phyloP scores from a whole-genome alignment of 2,329 filamentous ascomycete species.

The Botrytis fabae region DNA sequence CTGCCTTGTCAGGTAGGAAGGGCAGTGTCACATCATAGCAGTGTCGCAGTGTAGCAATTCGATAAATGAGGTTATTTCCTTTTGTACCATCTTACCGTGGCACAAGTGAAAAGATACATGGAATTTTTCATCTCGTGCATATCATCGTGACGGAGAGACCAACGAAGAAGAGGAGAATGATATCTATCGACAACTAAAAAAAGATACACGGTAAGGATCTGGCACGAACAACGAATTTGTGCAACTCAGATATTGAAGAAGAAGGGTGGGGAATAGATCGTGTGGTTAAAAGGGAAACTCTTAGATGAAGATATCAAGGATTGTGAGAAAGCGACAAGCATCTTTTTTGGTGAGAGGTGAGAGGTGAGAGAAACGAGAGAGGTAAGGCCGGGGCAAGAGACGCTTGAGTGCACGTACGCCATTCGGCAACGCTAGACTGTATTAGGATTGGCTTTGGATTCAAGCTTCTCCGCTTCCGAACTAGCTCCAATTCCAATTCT shows the following conservation, averaged over 20 bases:
- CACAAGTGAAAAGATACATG: background rate
- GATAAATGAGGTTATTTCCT: constrained; percentile 12
- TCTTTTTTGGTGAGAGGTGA: background rate
- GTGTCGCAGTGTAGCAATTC: background rate
- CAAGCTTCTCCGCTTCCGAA: background rate
- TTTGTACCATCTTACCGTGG: background rate
- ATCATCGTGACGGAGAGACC: background rate
- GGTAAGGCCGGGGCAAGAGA: background rate
- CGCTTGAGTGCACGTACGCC: background rate
- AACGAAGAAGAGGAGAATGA: background rate
- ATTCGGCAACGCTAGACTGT: background rate
- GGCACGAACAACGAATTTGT: constrained; percentile 9
- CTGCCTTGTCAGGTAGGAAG: background rate
- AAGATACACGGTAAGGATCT: background rate
- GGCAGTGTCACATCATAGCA: background rate
- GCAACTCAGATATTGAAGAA: background rate
- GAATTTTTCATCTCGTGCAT: background rate
- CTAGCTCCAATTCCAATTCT: background rate
- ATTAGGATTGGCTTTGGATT: background rate
- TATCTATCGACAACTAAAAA: background rate
- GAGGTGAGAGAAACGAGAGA: background rate
- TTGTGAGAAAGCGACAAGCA: background rate
- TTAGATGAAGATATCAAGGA: constrained; percentile 9
- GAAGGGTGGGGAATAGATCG: background rate
- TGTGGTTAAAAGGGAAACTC: background rate